Evolutionary conservation across 139 green algal species (phyloP).

Genomic region (Volvox africanus): DNA sequence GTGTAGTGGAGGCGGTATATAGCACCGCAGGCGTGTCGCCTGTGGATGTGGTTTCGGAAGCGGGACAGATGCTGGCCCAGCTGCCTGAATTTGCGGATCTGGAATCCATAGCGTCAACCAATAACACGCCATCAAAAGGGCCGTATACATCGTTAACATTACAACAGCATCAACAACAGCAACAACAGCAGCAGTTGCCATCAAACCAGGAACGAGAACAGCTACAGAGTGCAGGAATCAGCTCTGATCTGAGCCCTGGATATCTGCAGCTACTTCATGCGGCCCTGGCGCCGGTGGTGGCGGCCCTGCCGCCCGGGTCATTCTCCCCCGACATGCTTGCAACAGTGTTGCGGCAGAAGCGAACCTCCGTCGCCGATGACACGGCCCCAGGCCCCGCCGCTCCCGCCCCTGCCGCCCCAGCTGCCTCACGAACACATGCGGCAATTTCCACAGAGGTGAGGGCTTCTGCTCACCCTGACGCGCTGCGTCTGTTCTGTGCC

Average conservation of each 20-base stretch:
- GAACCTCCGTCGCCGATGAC: neutral
- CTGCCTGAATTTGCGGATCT: neutral
- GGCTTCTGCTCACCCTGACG: neutral
- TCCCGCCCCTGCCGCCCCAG: neutral
- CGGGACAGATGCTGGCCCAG: neutral
- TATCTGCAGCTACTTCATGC: neutral
- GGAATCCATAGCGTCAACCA: neutral
- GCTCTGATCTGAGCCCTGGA: too few species aligned
- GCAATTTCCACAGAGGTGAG: too few species aligned
- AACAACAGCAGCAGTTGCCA: neutral
- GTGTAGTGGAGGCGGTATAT: constrained; percentile 7
- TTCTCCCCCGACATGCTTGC: neutral
- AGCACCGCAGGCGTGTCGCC: neutral
- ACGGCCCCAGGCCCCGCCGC: neutral
- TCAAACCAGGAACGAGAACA: too few species aligned
- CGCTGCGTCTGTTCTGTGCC: neutral
- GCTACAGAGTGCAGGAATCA: too few species aligned
- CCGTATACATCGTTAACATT: neutral
- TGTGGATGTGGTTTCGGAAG: neutral
- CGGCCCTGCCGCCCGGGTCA: neutral
- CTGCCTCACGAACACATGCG: neutral
- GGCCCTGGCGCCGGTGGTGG: constrained; percentile 13
- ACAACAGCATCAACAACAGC: neutral
- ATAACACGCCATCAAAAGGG: neutral
- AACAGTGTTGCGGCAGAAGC: neutral